These are phyloP conservation scores for Fraxinus latifolia DNA, from an alignment of 305 asterid genomes.

Conservation along the genomic window DNA sequence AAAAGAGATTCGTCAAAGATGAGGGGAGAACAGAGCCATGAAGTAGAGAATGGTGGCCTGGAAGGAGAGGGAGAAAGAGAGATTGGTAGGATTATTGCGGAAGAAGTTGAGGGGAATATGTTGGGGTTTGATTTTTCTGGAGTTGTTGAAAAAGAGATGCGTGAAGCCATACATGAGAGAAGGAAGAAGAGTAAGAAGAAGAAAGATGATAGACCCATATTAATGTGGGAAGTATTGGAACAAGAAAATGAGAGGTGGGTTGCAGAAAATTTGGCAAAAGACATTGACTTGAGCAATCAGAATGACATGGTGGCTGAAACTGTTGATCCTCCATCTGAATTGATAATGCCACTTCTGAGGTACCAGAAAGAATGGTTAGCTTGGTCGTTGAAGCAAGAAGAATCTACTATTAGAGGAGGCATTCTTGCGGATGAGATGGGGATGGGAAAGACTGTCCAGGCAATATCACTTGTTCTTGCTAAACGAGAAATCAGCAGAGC, in stretches of 20 bases:
- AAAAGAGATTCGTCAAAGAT: constrained; percentile 27
- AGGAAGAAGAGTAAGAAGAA: constrained; percentile 45
- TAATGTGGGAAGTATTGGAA: constrained; percentile 75
- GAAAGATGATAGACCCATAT: constrained; percentile 39
- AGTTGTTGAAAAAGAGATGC: constrained; percentile 14
- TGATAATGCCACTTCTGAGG: constrained; percentile 73
- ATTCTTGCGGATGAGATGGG: constrained; percentile 99
- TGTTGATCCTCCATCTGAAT: constrained; percentile 64
- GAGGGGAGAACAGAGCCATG: constrained; percentile 24
- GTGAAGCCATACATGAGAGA: constrained; percentile 18
- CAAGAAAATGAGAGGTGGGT: constrained; percentile 66
- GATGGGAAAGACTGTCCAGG: constrained; percentile 96
- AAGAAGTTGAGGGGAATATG: constrained; percentile 16
- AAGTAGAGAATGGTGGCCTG: constrained; percentile 17
- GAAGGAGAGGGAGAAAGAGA: constrained; percentile 29
- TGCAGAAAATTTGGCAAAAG: constrained; percentile 48
- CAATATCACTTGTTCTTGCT: constrained; percentile 83
- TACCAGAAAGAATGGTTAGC: constrained; percentile 96
- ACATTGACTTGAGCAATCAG: constrained; percentile 51
- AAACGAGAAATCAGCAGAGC: constrained; percentile 51
- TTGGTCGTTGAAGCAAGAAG: constrained; percentile 91
- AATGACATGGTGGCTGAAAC: constrained; percentile 56
- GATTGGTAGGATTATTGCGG: constrained; percentile 5
- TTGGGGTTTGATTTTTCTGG: constrained; percentile 4
- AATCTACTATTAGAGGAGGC: constrained; percentile 72